These are phyloP conservation scores for Colletotrichum australisinense DNA, from an alignment of 2,329 filamentous ascomycete species.

Conservation along the genomic window DNA sequence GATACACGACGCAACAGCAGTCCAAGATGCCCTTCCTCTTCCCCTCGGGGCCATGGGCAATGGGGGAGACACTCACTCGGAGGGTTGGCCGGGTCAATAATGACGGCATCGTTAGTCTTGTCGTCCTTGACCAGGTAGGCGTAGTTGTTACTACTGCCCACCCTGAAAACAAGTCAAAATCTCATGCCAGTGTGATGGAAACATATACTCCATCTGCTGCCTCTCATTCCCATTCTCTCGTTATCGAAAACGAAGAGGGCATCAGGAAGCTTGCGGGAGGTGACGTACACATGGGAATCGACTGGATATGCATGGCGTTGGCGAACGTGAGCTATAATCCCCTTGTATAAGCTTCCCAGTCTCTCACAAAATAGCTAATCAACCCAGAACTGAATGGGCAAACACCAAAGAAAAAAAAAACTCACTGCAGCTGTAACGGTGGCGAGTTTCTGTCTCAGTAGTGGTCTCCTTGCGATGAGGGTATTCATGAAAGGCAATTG, in stretches of 20 bases:
- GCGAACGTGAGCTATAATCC: slow-evolving; percentile 43
- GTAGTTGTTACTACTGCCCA: slow-evolving; percentile 84
- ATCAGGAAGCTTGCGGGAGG: background rate
- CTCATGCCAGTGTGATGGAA: background rate
- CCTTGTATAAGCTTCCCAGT: slow-evolving; percentile 37
- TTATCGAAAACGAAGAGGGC: background rate
- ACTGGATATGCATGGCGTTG: slow-evolving; percentile 84
- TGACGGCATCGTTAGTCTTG: slow-evolving; percentile 80
- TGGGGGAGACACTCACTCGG: slow-evolving; percentile 67
- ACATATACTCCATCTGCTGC: background rate
- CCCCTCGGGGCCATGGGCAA: too few species aligned
- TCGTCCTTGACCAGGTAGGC: slow-evolving; percentile 85
- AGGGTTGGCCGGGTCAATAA: slow-evolving; percentile 83
- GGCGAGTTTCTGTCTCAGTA: slow-evolving; percentile 46
- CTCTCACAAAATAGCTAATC: background rate
- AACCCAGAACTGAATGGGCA: background rate
- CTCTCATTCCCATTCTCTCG: background rate
- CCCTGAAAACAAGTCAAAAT: slow-evolving; percentile 61
- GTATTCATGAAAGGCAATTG: slow-evolving; percentile 53
- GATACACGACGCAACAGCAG: too few species aligned
- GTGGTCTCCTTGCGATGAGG: slow-evolving; percentile 49
- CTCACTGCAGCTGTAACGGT: slow-evolving; percentile 45
- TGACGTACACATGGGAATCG: slow-evolving; percentile 86
- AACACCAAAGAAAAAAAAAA: background rate
- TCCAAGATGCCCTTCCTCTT: too few species aligned